These are phyloP conservation scores for Barnettozyma hawaiiensis DNA, from an alignment of 1,139 yeast species.

Conservation along the genomic window DNA sequence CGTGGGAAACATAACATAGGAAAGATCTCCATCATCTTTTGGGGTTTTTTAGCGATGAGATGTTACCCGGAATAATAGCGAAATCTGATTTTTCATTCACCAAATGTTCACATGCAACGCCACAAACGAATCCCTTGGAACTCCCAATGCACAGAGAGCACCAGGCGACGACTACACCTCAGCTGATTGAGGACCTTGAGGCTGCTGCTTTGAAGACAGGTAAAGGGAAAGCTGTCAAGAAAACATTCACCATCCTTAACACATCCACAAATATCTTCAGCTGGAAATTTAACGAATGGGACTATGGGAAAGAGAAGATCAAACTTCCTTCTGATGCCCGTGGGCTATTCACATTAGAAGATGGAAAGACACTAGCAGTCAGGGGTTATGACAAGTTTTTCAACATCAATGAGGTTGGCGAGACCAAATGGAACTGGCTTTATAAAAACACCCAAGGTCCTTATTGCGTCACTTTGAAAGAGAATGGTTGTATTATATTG, in stretches of 20 bases:
- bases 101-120: neutral
- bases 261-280: slow-evolving; percentile 31
- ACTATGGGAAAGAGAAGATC: slow-evolving; percentile 54
- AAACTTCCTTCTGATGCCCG: slow-evolving; percentile 70
- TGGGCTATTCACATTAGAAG: slow-evolving; percentile 64
- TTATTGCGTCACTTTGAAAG: slow-evolving; percentile 74
- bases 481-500: slow-evolving; percentile 90
- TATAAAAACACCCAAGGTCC: slow-evolving; percentile 59
- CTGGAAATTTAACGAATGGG: slow-evolving; percentile 93
- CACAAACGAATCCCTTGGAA: neutral
- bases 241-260: slow-evolving; percentile 29
- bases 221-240: slow-evolving; percentile 35
- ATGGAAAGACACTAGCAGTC: slow-evolving; percentile 44
- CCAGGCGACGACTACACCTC: slow-evolving; percentile 14
- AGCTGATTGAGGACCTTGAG: slow-evolving; percentile 27
- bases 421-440: slow-evolving; percentile 48
- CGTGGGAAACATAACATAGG: neutral
- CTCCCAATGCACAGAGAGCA: slow-evolving; percentile 11
- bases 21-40: neutral
- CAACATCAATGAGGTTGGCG: slow-evolving; percentile 60
- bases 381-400: slow-evolving; percentile 96
- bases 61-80: neutral
- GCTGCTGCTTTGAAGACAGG: slow-evolving; percentile 24
- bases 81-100: neutral
- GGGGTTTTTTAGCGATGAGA: neutral